phyloP scores from a whole-genome alignment of 768 basidiomycete species.

The Tulasnella sp. region DNA sequence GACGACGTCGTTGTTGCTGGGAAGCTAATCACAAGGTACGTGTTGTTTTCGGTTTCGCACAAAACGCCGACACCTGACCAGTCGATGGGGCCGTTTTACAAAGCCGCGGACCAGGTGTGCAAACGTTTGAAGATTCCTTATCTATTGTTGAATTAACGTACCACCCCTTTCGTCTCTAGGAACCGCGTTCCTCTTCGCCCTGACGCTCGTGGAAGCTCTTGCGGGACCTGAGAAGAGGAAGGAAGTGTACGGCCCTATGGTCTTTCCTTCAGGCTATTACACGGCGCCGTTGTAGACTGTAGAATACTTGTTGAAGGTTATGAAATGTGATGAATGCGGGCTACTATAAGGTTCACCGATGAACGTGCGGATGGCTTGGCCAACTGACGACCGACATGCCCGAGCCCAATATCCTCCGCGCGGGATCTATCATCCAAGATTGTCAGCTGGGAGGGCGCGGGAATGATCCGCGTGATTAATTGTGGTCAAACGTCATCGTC shows the following conservation, averaged over 20 bases:
- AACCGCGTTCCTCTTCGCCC: conserved; percentile 67
- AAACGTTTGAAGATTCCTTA: conserved; percentile 24
- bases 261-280: conserved; percentile 45
- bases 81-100: neutral
- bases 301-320: too few relatives aligned
- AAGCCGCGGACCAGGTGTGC: conserved; percentile 63
- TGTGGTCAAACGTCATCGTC: neutral
- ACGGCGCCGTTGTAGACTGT: neutral
- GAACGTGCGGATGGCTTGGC: too few relatives aligned
- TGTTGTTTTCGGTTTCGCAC: neutral
- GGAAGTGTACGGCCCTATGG: conserved; percentile 59
- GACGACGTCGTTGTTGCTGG: conserved; percentile 65
- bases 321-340: too few relatives aligned
- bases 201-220: conserved; percentile 64
- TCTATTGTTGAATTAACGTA: neutral
- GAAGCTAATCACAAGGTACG: conserved; percentile 70
- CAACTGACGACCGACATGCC: too few relatives aligned
- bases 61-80: neutral
- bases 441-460: neutral
- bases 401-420: too few relatives aligned
- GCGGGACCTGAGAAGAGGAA: conserved; percentile 55
- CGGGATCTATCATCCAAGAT: too few relatives aligned
- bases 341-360: too few relatives aligned
- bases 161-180: conserved; percentile 34
- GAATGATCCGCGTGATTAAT: neutral